Evolutionary conservation across 1,139 yeast species (phyloP).

Genomic region (Pichia sp.): DNA sequence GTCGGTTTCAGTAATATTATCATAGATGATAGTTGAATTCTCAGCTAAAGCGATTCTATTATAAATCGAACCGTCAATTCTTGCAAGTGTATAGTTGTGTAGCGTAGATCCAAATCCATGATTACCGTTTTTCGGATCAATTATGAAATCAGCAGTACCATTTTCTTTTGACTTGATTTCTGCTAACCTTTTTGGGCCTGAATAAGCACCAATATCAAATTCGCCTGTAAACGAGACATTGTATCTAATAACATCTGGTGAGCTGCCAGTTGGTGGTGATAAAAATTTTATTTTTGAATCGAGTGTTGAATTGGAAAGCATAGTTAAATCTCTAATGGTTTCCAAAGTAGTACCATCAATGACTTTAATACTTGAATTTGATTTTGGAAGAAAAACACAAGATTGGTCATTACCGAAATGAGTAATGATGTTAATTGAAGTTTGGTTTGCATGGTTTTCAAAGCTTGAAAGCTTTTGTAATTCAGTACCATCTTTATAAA

Average conservation of each 20-base stretch:
- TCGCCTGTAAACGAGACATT: slow-evolving; percentile 20
- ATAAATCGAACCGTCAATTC: slow-evolving; percentile 26
- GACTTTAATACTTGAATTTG: slow-evolving; percentile 19
- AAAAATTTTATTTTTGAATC: slow-evolving; percentile 15
- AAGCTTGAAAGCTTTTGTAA: slow-evolving; percentile 16
- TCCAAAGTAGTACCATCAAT: slow-evolving; percentile 17
- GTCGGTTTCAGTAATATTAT: slow-evolving; percentile 20
- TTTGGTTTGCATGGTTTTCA: slow-evolving; percentile 30
- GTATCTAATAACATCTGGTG: slow-evolving; percentile 20
- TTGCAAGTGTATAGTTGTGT: slow-evolving; percentile 32
- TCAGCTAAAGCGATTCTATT: slow-evolving; percentile 38
- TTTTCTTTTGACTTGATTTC: slow-evolving; percentile 32
- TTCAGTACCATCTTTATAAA: slow-evolving; percentile 33
- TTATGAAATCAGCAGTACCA: slow-evolving; percentile 43
- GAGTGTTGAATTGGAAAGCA: slow-evolving; percentile 21
- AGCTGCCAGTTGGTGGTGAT: slow-evolving; percentile 8
- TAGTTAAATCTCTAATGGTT: slow-evolving; percentile 13
- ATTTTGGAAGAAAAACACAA: slow-evolving; percentile 23
- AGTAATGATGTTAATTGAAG: slow-evolving; percentile 31
- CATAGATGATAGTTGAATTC: slow-evolving; percentile 34
- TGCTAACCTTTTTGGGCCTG: slow-evolving; percentile 14
- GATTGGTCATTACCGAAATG: slow-evolving; percentile 32
- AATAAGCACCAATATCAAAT: slow-evolving; percentile 6
- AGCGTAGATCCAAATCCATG: slow-evolving; percentile 45
- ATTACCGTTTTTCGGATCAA: slow-evolving; percentile 42